These are phyloP conservation scores for Chalaropsis ovoidea DNA, from an alignment of 2,329 filamentous ascomycete genomes.

Conservation along the genomic window DNA sequence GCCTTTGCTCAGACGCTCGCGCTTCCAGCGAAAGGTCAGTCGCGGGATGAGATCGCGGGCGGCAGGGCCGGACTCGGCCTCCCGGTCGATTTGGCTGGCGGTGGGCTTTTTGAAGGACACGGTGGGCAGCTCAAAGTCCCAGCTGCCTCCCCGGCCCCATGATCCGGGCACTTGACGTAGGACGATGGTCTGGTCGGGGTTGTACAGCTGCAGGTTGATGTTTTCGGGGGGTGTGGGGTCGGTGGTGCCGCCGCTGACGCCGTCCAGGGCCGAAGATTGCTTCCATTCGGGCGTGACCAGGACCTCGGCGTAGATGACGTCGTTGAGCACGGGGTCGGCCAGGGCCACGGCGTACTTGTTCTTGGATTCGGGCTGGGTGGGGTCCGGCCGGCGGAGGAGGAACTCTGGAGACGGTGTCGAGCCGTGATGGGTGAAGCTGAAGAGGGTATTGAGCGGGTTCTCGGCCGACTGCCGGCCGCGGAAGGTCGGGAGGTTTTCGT, in stretches of 20 bases:
- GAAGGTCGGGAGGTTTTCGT: conserved; percentile 82
- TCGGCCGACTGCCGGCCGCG: conserved; percentile 45
- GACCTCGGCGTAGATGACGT: conserved; percentile 80
- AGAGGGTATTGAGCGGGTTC: conserved; percentile 46
- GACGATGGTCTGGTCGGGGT: conserved; percentile 72
- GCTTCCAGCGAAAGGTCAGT: conserved; percentile 78
- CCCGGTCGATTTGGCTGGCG: conserved; percentile 62
- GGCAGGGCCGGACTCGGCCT: conserved; percentile 35
- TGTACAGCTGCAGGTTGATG: conserved; percentile 84
- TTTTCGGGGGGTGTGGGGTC: conserved; percentile 45
- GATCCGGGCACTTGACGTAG: conserved; percentile 62
- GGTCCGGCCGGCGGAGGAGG: conserved; percentile 65
- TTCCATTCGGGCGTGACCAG: conserved; percentile 76
- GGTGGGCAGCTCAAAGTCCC: conserved; percentile 89
- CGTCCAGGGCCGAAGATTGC: conserved; percentile 35
- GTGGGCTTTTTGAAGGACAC: conserved; percentile 75
- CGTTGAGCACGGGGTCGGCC: conserved; percentile 68
- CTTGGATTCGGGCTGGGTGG: conserved; percentile 55
- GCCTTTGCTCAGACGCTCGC: conserved; percentile 69
- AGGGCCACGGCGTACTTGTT: conserved; percentile 83
- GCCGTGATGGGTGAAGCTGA: conserved; percentile 59
- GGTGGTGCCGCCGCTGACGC: conserved; percentile 6
- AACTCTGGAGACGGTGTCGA: conserved; percentile 73
- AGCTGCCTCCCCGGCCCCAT: conserved; percentile 70
- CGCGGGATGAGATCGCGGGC: conserved; percentile 53